Percentiles rank a stretch among this genome's conserved stretches.
Conservation (phyloP, 208 protist genomes). For the Baffinella frigidus region DNA sequence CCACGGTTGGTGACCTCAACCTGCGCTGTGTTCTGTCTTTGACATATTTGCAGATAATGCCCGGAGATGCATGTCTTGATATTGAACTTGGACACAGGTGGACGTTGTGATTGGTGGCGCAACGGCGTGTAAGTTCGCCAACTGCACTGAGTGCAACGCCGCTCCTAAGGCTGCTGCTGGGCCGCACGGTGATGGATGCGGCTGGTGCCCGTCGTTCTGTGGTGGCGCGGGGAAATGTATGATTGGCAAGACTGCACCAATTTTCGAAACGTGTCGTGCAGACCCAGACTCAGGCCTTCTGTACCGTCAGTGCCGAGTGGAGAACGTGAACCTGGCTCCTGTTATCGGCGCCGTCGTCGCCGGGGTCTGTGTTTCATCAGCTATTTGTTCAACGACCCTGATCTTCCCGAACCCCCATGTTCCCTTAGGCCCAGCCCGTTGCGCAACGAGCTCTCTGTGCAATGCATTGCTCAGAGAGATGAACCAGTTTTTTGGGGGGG, state of each 20-base stretch:
- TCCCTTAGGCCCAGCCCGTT: too few relatives aligned
- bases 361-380: neutral
- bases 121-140: neutral
- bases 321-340: neutral
- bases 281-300: neutral
- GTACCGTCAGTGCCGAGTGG: neutral
- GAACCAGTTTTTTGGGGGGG: too few relatives aligned
- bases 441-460: too few relatives aligned
- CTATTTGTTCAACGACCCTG: too few relatives aligned
- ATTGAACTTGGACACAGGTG: neutral
- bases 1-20: too few relatives aligned
- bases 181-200: conserved; percentile 22
- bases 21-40: neutral
- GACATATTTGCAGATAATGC: neutral
- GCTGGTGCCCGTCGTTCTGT: conserved; percentile 29
- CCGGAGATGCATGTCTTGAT: neutral
- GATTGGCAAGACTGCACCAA: neutral
- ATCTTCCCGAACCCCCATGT: too few relatives aligned
- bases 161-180: neutral
- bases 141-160: neutral
- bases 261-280: neutral
- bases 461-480: too few relatives aligned
- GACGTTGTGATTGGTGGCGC: neutral
- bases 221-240: conserved; percentile 45
- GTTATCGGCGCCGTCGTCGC: neutral